phyloP scores from a whole-genome alignment of 768 basidiomycete genomes.

The Mycena crocata region DNA sequence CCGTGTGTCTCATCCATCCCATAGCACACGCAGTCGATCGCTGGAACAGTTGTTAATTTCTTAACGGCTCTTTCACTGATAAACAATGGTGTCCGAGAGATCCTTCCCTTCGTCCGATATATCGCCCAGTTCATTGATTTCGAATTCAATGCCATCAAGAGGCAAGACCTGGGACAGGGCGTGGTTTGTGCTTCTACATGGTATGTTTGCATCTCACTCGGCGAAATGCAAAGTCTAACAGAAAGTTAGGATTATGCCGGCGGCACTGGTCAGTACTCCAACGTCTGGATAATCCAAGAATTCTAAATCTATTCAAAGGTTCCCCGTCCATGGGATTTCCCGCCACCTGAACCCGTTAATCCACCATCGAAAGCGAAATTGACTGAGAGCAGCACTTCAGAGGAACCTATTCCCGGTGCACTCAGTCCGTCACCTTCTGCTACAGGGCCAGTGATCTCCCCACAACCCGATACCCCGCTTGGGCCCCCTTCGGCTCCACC shows the following conservation, averaged over 20 bases:
- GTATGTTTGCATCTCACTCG: constrained; percentile 49
- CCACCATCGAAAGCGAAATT: constrained; percentile 29
- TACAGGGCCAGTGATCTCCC: too few relatives aligned
- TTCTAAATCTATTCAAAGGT: constrained; percentile 48
- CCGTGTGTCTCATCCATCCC: background rate
- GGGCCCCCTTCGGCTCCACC: constrained; percentile 18
- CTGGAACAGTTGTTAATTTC: constrained; percentile 75
- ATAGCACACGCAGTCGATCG: constrained; percentile 72
- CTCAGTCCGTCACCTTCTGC: too few relatives aligned
- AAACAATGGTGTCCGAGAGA: constrained; percentile 82
- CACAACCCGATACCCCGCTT: too few relatives aligned
- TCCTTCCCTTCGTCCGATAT: constrained; percentile 85
- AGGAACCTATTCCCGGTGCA: constrained; percentile 9
- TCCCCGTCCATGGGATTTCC: constrained; percentile 85
- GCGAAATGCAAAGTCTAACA: background rate
- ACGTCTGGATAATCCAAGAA: background rate
- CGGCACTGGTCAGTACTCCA: constrained; percentile 63
- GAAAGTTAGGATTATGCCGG: constrained; percentile 75
- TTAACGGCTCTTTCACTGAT: constrained; percentile 78
- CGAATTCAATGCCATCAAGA: constrained; percentile 75
- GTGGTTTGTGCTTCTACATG: constrained; percentile 94
- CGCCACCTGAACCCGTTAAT: constrained; percentile 51
- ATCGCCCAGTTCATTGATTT: constrained; percentile 82
- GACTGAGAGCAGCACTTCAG: background rate
- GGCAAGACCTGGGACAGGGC: constrained; percentile 75